A percentile compares a stretch with the other conserved stretches of the same genome.
Evolutionary conservation across 2,329 filamentous ascomycete genomes (phyloP).

Genomic region (Talaromyces funiculosus): DNA sequence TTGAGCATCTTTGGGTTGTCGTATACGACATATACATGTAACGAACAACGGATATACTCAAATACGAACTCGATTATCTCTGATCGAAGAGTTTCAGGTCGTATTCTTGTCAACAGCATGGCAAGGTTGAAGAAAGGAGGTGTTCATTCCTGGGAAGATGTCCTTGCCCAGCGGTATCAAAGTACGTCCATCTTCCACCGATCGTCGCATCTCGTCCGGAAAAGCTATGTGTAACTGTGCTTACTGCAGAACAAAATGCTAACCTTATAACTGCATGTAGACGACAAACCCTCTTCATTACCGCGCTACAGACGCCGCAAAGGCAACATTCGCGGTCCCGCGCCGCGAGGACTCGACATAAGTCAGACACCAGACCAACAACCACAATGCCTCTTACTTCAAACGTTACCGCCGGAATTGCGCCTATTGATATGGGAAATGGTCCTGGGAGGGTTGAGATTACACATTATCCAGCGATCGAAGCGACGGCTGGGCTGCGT

Average conservation of each 20-base stretch:
- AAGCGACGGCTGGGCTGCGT: slow-evolving; percentile 29
- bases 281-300: slow-evolving; percentile 16
- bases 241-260: not conserved
- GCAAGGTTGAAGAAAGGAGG: slow-evolving; percentile 32
- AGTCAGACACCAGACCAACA: slow-evolving; percentile 19
- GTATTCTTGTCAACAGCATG: no score
- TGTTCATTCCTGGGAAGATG: slow-evolving; percentile 38
- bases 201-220: not conserved
- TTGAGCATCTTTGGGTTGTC: not conserved
- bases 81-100: not conserved
- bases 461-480: slow-evolving; percentile 33
- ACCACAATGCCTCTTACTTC: slow-evolving; percentile 24
- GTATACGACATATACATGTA: no score
- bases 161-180: slow-evolving; percentile 35
- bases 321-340: slow-evolving; percentile 8
- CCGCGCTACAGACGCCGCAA: slow-evolving; percentile 16
- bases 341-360: slow-evolving; percentile 15
- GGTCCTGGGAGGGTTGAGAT: slow-evolving; percentile 25
- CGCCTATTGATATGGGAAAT: slow-evolving; percentile 34
- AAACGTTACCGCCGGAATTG: slow-evolving; percentile 30
- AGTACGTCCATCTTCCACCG: slow-evolving; percentile 22
- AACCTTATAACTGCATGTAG: slow-evolving; percentile 2
- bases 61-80: not conserved
- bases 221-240: not conserved
- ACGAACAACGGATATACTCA: no score